Percentiles rank a stretch among this genome's conserved stretches.
Evolutionary conservation across 352 stramenopile genomes (phyloP).

Genomic region (Thraustochytrium striatum): DNA sequence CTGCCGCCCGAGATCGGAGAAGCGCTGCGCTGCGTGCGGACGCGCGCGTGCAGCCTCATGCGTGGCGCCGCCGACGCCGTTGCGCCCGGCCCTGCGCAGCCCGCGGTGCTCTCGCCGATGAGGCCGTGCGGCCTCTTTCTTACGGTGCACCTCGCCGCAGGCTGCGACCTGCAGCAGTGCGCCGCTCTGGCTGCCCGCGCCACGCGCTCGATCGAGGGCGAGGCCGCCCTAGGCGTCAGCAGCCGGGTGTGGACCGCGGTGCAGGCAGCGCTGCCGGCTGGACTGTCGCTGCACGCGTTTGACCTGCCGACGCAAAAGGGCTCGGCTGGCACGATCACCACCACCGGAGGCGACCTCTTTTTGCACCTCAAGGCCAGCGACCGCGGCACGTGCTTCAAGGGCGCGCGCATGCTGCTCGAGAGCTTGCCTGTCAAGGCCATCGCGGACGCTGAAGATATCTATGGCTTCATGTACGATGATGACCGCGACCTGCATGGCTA

Average conservation of each 20-base stretch:
- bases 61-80: too few species aligned
- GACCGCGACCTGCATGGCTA: conserved; percentile 16
- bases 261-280: not conserved
- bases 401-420: not conserved
- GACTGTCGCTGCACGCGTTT: conserved; percentile 22
- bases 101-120: conserved; percentile 10
- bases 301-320: not conserved
- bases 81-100: too few species aligned
- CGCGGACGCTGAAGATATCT: conserved; percentile 36
- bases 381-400: conserved; percentile 3
- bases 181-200: not conserved
- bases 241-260: conserved; percentile 9
- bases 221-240: conserved; percentile 11
- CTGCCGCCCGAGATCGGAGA: too few species aligned
- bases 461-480: conserved; percentile 27
- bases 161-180: not conserved
- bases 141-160: conserved; percentile 30
- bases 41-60: too few species aligned
- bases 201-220: not conserved
- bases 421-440: conserved; percentile 3
- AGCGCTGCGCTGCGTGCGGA: too few species aligned
- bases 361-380: conserved; percentile 23
- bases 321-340: not conserved
- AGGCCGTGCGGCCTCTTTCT: not conserved
- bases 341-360: conserved; percentile 35